phyloP scores from a whole-genome alignment of 352 stramenopile species.

The Pythium myriotylum region DNA sequence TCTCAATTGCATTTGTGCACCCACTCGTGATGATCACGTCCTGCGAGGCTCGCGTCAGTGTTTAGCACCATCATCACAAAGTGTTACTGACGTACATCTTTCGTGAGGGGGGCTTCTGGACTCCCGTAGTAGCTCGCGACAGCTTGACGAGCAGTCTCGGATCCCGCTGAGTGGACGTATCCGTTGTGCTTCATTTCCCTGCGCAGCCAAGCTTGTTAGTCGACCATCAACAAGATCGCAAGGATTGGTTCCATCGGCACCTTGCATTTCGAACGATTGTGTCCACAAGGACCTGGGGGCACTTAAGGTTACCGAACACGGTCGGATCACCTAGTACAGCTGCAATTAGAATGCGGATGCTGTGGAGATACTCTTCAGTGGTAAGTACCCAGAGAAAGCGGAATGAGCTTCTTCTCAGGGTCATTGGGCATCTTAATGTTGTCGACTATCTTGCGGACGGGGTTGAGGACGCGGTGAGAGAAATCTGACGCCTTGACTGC shows the following conservation, averaged over 20 bases:
- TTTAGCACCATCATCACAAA: no score
- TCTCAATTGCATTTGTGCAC: constrained; percentile 92
- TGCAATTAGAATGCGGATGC: no score
- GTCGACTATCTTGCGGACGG: constrained; percentile 94
- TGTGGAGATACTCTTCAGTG: constrained; percentile 7
- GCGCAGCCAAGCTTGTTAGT: not conserved
- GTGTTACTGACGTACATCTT: constrained; percentile 45
- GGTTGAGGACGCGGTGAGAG: constrained; percentile 73
- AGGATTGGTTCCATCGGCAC: no score
- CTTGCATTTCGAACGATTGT: constrained; percentile 63
- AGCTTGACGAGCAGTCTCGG: constrained; percentile 72
- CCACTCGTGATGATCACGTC: constrained; percentile 94
- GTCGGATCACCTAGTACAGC: constrained; percentile 93
- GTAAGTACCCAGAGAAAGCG: constrained; percentile 80
- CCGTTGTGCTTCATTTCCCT: constrained; percentile 86
- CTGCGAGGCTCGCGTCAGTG: constrained; percentile 9
- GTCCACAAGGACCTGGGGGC: constrained; percentile 82
- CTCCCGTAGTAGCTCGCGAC: constrained; percentile 87
- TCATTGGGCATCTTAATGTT: constrained; percentile 89
- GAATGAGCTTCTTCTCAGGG: constrained; percentile 89
- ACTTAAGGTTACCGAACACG: constrained; percentile 90
- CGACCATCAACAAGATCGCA: no score
- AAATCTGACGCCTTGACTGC: constrained; percentile 63
- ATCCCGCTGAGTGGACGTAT: constrained; percentile 92
- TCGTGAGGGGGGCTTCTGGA: constrained; percentile 51